These are phyloP conservation scores for Trametes punicea DNA, from an alignment of 768 basidiomycete genomes.

Conservation along the genomic window DNA sequence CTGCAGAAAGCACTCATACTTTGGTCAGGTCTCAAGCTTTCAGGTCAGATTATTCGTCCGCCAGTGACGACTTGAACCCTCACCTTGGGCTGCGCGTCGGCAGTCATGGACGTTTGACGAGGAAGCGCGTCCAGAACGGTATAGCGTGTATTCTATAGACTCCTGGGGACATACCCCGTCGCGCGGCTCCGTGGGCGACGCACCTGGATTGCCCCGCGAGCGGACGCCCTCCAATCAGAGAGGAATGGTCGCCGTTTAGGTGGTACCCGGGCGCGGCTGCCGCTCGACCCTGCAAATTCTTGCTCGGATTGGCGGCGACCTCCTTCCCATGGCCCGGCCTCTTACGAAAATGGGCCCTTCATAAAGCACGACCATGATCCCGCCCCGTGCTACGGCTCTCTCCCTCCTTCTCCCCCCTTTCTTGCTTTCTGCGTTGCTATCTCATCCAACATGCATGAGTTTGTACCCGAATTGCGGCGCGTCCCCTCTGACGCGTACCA, in stretches of 20 bases:
- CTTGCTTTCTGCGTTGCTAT: neutral
- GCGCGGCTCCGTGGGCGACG: neutral
- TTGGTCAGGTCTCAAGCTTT: too few relatives aligned
- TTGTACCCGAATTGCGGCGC: neutral
- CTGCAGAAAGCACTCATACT: too few relatives aligned
- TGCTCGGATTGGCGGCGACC: slow-evolving; percentile 2
- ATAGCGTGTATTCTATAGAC: neutral
- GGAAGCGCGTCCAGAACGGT: slow-evolving; percentile 2
- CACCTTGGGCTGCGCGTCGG: neutral
- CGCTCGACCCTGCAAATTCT: slow-evolving; percentile 9
- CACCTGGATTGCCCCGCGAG: slow-evolving; percentile 3
- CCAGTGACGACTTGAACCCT: neutral
- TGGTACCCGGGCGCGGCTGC: slow-evolving; percentile 8
- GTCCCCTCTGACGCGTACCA: neutral
- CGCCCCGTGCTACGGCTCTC: neutral
- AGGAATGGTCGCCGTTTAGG: slow-evolving; percentile 9
- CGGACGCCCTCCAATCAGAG: slow-evolving; percentile 6
- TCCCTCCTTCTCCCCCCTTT: neutral
- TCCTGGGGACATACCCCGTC: neutral
- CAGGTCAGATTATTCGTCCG: neutral
- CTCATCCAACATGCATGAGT: slow-evolving; percentile 1
- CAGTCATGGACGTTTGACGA: neutral
- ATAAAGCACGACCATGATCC: slow-evolving; percentile 6
- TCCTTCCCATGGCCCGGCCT: neutral
- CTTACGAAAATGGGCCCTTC: slow-evolving; percentile 4